These are phyloP conservation scores for Eucalyptus tenuipes DNA, from an alignment of 345 rosid genomes.

Conservation along the genomic window DNA sequence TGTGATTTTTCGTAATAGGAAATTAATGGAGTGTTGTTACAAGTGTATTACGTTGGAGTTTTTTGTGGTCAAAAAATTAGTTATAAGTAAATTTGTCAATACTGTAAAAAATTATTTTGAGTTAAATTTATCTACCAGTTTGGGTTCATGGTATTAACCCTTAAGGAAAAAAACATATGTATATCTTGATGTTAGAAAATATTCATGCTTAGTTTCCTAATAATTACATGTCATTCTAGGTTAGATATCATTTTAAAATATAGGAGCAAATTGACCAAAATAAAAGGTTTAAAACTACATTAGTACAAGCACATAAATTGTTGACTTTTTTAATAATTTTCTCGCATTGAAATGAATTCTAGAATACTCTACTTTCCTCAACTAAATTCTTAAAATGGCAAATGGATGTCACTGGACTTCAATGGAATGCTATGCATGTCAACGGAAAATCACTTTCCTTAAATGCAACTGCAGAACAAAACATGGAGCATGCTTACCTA, in stretches of 20 bases:
- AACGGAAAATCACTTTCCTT: neutral
- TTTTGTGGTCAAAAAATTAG: fast-evolving
- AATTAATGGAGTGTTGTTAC: too few species aligned
- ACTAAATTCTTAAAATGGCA: neutral
- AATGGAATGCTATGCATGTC: neutral
- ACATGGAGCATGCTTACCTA: neutral
- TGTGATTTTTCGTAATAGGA: too few species aligned
- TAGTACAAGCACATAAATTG: fast-evolving
- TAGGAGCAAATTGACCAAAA: neutral
- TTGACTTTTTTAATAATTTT: neutral
- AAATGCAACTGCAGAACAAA: neutral
- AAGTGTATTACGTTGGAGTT: neutral
- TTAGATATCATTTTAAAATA: neutral
- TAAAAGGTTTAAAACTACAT: fast-evolving
- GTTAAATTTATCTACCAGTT: fast-evolving
- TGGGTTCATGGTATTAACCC: neutral
- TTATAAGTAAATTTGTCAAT: fast-evolving
- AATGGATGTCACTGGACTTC: neutral
- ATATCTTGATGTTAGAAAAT: neutral
- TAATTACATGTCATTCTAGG: neutral
- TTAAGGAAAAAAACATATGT: neutral
- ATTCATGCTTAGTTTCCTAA: neutral
- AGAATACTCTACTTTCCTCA: neutral
- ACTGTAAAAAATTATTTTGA: too few species aligned
- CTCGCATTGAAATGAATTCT: neutral